Evolutionary conservation across 106 monocot species (phyloP).

Genomic region (Acorus gramineus): DNA sequence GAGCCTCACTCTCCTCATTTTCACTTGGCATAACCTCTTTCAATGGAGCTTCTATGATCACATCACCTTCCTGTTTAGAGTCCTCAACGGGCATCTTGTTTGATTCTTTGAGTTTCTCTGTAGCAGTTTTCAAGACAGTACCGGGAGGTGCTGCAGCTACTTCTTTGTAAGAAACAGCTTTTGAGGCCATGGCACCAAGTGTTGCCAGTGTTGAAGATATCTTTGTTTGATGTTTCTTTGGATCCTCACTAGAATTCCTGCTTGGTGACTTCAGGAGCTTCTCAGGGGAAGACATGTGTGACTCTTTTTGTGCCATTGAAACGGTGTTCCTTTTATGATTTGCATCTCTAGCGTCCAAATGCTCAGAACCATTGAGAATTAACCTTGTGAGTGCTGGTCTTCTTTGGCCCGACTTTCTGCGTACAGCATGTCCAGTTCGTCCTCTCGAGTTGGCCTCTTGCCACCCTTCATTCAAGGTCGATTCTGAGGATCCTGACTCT

Average conservation of each 20-base stretch:
- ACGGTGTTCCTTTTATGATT: slow-evolving; percentile 25
- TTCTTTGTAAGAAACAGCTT: slow-evolving; percentile 78
- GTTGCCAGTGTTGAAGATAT: neutral
- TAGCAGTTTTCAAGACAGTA: slow-evolving; percentile 49
- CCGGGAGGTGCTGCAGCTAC: slow-evolving; percentile 92
- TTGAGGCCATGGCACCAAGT: slow-evolving; percentile 36
- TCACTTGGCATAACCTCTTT: slow-evolving; percentile 11
- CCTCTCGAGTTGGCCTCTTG: slow-evolving; percentile 75
- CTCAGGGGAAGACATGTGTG: slow-evolving; percentile 13
- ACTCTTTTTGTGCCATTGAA: slow-evolving; percentile 14
- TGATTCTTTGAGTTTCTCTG: slow-evolving; percentile 27
- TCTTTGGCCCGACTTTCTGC: slow-evolving; percentile 24
- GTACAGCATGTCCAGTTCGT: slow-evolving; percentile 20
- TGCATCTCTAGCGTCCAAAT: slow-evolving; percentile 16
- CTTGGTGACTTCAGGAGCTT: slow-evolving; percentile 7
- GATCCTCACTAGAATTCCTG: neutral
- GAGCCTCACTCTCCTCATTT: slow-evolving; percentile 26
- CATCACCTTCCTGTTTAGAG: slow-evolving; percentile 23
- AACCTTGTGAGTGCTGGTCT: slow-evolving; percentile 35
- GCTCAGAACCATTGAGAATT: slow-evolving; percentile 19
- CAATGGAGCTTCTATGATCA: slow-evolving; percentile 10
- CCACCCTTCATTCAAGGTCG: slow-evolving; percentile 85
- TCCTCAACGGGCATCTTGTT: slow-evolving; percentile 1
- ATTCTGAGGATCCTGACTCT: slow-evolving; percentile 24
- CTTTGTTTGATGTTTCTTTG: slow-evolving; percentile 8